Percentiles rank a stretch among this genome's conserved stretches.
These are phyloP conservation scores for Trichoderma atrobrunneum DNA, from an alignment of 2,329 filamentous ascomycete genomes.

Conservation along the genomic window DNA sequence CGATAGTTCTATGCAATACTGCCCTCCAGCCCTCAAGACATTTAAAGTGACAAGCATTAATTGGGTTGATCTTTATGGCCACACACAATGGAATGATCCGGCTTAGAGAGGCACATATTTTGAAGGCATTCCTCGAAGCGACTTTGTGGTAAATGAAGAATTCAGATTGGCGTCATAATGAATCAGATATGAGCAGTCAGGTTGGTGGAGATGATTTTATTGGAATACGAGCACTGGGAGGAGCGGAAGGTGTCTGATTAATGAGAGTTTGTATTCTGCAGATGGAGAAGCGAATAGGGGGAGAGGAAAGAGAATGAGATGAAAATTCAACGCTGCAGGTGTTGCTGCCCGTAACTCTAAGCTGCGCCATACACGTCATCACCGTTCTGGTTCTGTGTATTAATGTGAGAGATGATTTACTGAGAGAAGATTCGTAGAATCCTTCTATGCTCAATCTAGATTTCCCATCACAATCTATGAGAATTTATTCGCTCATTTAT, in stretches of 20 bases:
- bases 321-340: neutral
- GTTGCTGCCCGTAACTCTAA: neutral
- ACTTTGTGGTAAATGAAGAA: neutral
- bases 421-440: neutral
- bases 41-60: neutral
- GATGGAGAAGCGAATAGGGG: neutral
- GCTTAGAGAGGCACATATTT: neutral
- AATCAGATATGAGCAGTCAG: neutral
- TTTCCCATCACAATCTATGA: neutral
- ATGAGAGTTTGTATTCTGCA: neutral
- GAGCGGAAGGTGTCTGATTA: neutral
- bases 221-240: neutral
- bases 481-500: neutral
- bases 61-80: neutral
- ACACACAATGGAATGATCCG: neutral
- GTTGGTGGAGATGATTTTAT: neutral
- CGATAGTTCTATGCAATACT: neutral
- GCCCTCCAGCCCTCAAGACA: neutral
- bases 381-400: neutral
- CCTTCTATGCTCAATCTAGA: neutral
- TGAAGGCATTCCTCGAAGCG: neutral
- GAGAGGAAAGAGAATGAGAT: neutral
- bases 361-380: neutral
- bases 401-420: neutral
- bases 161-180: neutral